Evolutionary conservation across 2,329 filamentous ascomycete genomes (phyloP).

Genomic region (Colletotrichum shisoi): DNA sequence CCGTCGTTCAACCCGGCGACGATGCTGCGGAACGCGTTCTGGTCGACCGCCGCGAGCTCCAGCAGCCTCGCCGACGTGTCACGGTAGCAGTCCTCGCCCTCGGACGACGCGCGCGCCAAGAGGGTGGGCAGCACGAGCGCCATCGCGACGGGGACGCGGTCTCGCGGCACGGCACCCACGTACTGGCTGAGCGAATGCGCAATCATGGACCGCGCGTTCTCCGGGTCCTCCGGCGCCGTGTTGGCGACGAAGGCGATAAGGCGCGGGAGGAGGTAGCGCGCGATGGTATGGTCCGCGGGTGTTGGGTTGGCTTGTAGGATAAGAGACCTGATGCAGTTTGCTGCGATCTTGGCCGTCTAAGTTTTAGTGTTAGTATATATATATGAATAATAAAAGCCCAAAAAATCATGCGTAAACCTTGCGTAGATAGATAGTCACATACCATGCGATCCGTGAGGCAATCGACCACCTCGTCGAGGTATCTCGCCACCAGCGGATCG

Average conservation of each 20-base stretch:
- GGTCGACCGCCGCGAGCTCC: slow-evolving; percentile 80
- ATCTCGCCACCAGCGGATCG: slow-evolving; percentile 77
- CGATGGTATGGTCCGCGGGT: slow-evolving; percentile 74
- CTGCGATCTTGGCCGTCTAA: slow-evolving; percentile 84
- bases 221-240: slow-evolving; percentile 78
- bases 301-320: slow-evolving; percentile 72
- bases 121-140: slow-evolving; percentile 80
- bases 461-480: slow-evolving; percentile 82
- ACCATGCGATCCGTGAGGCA: slow-evolving; percentile 82
- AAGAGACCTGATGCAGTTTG: slow-evolving; percentile 86
- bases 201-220: slow-evolving; percentile 73
- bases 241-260: slow-evolving; percentile 78
- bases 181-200: slow-evolving; percentile 80
- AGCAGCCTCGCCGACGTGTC: slow-evolving; percentile 81
- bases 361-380: slow-evolving; percentile 22
- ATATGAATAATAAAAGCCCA: background rate
- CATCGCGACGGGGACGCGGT: slow-evolving; percentile 67
- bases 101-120: slow-evolving; percentile 73
- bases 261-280: slow-evolving; percentile 76
- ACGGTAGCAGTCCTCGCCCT: slow-evolving; percentile 66
- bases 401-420: background rate
- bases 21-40: slow-evolving; percentile 74
- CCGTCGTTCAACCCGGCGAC: slow-evolving; percentile 74
- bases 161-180: slow-evolving; percentile 59
- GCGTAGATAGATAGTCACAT: slow-evolving; percentile 52